Evolutionary conservation across 129 eudicot species (phyloP).

Genomic region (Tanacetum coccineum): DNA sequence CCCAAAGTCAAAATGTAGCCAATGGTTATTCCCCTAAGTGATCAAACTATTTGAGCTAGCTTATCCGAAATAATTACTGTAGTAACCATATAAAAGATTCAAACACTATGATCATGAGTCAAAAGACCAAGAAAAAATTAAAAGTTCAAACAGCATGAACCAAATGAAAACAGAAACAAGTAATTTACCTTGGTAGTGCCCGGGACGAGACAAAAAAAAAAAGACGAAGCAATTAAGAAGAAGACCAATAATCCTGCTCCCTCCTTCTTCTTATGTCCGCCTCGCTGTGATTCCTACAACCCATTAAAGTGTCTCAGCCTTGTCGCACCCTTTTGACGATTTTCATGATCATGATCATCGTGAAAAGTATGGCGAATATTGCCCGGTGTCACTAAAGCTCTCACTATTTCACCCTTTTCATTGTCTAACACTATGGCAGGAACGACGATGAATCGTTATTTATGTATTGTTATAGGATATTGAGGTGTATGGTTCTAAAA

Average conservation of each 20-base stretch:
- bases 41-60: no score
- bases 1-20: slow-evolving; percentile 1
- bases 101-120: not conserved
- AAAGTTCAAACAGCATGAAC: not conserved
- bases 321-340: slow-evolving; percentile 28
- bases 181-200: slow-evolving; percentile 51
- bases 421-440: slow-evolving; percentile 53
- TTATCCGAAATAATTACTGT: no score
- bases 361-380: not conserved
- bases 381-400: slow-evolving; percentile 40
- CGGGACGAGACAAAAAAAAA: slow-evolving; percentile 53
- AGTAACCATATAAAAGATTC: no score
- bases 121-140: not conserved
- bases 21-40: not conserved
- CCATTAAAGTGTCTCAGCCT: slow-evolving; percentile 54
- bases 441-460: slow-evolving; percentile 27
- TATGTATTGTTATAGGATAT: no score
- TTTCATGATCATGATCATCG: slow-evolving; percentile 2
- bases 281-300: slow-evolving; percentile 73
- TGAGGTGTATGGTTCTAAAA: no score
- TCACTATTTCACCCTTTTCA: slow-evolving; percentile 61
- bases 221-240: slow-evolving; percentile 60
- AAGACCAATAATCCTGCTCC: slow-evolving; percentile 75
- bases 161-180: not conserved
- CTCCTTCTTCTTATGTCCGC: slow-evolving; percentile 83